These are phyloP conservation scores for Cocos nucifera DNA, from an alignment of 176 grass and related monocot species.

Conservation along the genomic window DNA sequence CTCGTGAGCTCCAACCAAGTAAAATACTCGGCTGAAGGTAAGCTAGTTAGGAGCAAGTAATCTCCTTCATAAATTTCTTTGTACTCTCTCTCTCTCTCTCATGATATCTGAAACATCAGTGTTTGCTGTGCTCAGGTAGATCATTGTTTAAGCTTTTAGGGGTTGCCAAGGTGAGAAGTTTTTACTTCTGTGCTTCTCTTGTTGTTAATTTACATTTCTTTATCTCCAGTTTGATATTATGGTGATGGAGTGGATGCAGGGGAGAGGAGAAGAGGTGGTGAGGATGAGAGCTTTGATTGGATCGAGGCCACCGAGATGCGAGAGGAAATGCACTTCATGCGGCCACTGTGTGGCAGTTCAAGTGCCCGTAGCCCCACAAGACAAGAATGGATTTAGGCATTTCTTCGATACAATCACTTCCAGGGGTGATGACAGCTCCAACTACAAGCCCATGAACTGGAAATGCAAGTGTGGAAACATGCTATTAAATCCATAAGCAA, in stretches of 20 bases:
- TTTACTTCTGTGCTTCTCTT: background rate
- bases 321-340: conserved; percentile 61
- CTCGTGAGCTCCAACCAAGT: conserved; percentile 20
- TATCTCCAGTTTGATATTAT: background rate
- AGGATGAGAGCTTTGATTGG: conserved; percentile 47
- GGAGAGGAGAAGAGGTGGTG: conserved; percentile 20
- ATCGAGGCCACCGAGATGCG: conserved; percentile 72
- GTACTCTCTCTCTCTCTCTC: no score
- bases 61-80: no score
- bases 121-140: background rate
- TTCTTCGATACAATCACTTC: conserved; percentile 3
- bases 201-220: background rate
- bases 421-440: conserved; percentile 39
- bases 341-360: conserved; percentile 75
- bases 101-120: no score
- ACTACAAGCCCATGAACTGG: conserved; percentile 93
- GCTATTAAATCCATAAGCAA: conserved; percentile 56
- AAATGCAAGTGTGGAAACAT: conserved; percentile 79
- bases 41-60: background rate
- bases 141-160: background rate
- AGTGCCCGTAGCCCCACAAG: conserved; percentile 61
- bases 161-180: conserved; percentile 1
- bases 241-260: background rate
- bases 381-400: background rate
- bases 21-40: conserved; percentile 25